Conservation (phyloP, 306 rosid genomes). For the Dalbergia oliveri region DNA sequence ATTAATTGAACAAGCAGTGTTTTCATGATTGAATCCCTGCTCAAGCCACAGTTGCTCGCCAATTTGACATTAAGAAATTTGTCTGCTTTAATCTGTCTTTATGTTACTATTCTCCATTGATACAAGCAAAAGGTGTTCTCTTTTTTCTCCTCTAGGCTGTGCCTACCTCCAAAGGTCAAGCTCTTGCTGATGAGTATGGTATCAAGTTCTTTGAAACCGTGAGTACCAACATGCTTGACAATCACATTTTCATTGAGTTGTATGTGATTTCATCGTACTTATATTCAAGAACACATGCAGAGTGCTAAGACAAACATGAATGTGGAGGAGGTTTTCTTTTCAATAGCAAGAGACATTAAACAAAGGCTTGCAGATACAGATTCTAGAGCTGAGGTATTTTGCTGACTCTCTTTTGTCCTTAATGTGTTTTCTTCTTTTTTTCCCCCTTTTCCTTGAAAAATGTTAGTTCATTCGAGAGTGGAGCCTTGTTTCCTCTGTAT, state of each 20-base stretch:
- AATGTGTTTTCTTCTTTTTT: not conserved
- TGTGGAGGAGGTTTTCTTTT: conserved; percentile 92
- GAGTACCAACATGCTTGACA: conserved; percentile 52
- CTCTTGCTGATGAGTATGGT: conserved; percentile 93
- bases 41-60: conserved; percentile 13
- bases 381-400: conserved; percentile 68
- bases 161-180: conserved; percentile 88
- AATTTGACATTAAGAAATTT: conserved; percentile 4
- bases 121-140: not conserved
- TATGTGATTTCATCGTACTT: conserved; percentile 34
- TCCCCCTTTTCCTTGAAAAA: not conserved
- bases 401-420: conserved; percentile 16
- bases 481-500: not conserved
- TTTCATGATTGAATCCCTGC: conserved; percentile 23
- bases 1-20: not conserved
- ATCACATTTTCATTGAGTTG: conserved; percentile 20
- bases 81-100: conserved; percentile 11
- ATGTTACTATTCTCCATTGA: conserved; percentile 4
- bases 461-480: not conserved
- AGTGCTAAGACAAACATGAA: conserved; percentile 93
- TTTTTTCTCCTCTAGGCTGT: conserved; percentile 66
- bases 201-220: conserved; percentile 90
- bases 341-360: conserved; percentile 82
- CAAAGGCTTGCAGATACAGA: conserved; percentile 86
- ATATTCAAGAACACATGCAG: conserved; percentile 54